Evolutionary conservation across 345 rosid species (phyloP).

Genomic region (Populus tremula): DNA sequence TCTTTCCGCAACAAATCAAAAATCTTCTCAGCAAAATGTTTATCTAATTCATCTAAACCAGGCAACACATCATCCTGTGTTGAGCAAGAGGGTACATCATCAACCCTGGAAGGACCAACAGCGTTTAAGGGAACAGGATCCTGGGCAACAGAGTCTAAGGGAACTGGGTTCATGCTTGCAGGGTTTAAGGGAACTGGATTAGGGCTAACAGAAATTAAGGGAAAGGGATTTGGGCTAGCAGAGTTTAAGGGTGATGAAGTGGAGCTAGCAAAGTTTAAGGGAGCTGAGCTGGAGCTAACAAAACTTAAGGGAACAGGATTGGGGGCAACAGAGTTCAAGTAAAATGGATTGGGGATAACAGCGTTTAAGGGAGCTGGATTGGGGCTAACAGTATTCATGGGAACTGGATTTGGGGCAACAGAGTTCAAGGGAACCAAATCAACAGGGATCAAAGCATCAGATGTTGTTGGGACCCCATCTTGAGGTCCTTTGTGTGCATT

Average conservation of each 20-base stretch:
- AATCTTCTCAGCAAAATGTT: slow-evolving; percentile 66
- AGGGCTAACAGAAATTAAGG: slow-evolving; percentile 3
- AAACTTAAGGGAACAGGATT: slow-evolving; percentile 8
- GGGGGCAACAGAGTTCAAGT: background rate
- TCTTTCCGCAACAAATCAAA: slow-evolving; percentile 64
- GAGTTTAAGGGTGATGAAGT: slow-evolving; percentile 37
- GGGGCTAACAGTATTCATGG: background rate
- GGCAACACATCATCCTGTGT: slow-evolving; percentile 50
- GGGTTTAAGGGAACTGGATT: slow-evolving; percentile 16
- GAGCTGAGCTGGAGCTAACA: background rate
- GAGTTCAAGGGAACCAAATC: slow-evolving; percentile 51
- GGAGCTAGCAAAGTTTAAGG: background rate
- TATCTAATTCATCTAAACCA: slow-evolving; percentile 62
- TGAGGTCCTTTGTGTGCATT: slow-evolving; percentile 28
- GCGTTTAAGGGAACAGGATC: slow-evolving; percentile 9
- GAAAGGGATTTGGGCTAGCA: slow-evolving; percentile 27
- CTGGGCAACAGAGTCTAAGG: background rate
- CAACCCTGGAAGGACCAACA: slow-evolving; percentile 28
- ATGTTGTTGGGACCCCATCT: slow-evolving; percentile 30
- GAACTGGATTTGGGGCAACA: slow-evolving; percentile 27
- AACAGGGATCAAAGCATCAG: slow-evolving; percentile 37
- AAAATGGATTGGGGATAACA: background rate
- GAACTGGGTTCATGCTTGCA: background rate
- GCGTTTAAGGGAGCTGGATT: slow-evolving; percentile 6
- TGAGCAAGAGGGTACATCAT: slow-evolving; percentile 52